phyloP scores from a whole-genome alignment of 1,284 basidiomycete species.

The Psilocybe mexicana region DNA sequence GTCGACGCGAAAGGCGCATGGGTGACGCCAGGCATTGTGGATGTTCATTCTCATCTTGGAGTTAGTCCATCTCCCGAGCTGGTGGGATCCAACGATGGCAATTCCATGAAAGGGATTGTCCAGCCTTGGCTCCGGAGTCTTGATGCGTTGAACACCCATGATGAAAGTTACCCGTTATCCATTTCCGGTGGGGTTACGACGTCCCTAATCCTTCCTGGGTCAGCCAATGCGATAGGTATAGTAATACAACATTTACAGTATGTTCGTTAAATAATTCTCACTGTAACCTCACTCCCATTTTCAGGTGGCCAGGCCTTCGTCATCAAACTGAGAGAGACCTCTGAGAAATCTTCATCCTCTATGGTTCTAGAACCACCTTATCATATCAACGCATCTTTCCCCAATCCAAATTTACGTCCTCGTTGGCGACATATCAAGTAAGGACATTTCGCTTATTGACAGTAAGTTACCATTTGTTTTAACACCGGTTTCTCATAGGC shows the following conservation, averaged over 20 bases:
- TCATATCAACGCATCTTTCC: conserved; percentile 41
- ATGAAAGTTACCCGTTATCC: conserved; percentile 55
- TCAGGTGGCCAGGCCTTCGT: conserved; percentile 63
- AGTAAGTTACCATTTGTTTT: not conserved
- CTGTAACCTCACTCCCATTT: not conserved
- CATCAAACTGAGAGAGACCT: conserved; percentile 61
- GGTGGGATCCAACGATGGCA: conserved; percentile 49
- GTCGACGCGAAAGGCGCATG: conserved; percentile 50
- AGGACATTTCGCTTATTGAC: conserved; percentile 13
- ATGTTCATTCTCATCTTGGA: conserved; percentile 79
- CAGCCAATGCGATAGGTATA: conserved; percentile 45
- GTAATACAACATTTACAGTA: too few species aligned
- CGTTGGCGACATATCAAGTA: conserved; percentile 65
- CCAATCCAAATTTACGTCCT: conserved; percentile 35
- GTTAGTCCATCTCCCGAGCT: conserved; percentile 36
- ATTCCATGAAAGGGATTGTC: conserved; percentile 54
- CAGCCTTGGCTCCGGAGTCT: conserved; percentile 63
- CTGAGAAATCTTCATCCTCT: conserved; percentile 53
- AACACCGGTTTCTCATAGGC: conserved; percentile 35
- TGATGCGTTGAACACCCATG: conserved; percentile 65
- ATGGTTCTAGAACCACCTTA: conserved; percentile 62
- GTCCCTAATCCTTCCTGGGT: conserved; percentile 54
- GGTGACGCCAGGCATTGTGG: conserved; percentile 63
- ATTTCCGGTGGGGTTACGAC: conserved; percentile 73
- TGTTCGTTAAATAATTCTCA: not conserved